Conservation (phyloP, 83 land plant genomes). For the Diphasiastrum complanatum region DNA sequence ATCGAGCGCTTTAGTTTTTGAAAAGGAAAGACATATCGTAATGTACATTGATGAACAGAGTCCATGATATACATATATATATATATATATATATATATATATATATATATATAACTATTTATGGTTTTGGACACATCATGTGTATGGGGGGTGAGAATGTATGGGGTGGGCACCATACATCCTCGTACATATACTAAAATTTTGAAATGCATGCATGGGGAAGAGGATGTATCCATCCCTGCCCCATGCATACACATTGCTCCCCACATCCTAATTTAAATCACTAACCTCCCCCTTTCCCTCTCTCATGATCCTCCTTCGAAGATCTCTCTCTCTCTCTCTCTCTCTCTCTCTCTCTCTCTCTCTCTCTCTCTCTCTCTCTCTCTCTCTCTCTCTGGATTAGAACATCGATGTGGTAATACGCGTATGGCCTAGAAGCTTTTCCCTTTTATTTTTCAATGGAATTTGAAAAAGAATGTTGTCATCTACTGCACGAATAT, state of each 20-base stretch:
- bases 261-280: neutral
- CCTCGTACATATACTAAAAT: neutral
- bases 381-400: constrained; percentile 8
- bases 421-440: too few relatives aligned
- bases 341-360: neutral
- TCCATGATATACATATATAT: neutral
- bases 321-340: neutral
- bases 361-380: constrained; percentile 5
- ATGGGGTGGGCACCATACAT: neutral
- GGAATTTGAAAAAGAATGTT: too few relatives aligned
- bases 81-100: neutral
- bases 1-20: neutral
- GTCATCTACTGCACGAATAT: too few relatives aligned
- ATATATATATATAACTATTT: neutral
- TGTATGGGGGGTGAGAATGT: neutral
- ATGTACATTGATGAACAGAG: neutral
- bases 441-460: too few relatives aligned
- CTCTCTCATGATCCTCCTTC: neutral
- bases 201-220: neutral
- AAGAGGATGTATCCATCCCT: neutral
- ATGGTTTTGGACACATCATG: neutral
- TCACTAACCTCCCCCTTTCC: constrained; percentile 4
- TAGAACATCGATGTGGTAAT: too few relatives aligned
- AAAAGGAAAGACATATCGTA: neutral
- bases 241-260: neutral